Base-by-base conservation (phyloP, 2,329 filamentous ascomycete genomes). In the Onygenales sp. region DNA sequence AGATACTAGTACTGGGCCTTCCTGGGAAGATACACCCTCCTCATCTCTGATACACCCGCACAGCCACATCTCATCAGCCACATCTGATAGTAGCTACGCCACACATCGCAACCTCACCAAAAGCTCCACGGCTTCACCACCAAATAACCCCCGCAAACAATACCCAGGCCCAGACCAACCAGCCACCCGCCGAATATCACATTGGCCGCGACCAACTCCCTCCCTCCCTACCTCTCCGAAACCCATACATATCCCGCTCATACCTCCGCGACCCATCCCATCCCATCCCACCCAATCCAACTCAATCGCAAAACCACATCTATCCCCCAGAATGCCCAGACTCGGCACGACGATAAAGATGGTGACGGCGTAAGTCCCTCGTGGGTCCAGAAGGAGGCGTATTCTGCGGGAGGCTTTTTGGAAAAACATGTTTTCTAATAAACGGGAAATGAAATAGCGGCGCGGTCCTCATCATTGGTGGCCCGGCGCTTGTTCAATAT, bases 401-500 rank as follows among this genome's bases (percentile, higher is more conserved):
- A 27, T 27, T 27, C 1, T 27, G 21, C 21, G 21, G 21, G 21
- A 27, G 21, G 21, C 17, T 31, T 14, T 38, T 47, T 45, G 9
- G 55, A 57, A 58, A 41, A 8, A n/a, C 10, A 46, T 27, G 3
- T 38, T 21, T 9, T 14, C 35, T 58, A 50, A 56, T 48, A 50
- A 45, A 53, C 47, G 46, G 43, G 31, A 17, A 21, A 38, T 39
- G 48, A 27, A 52, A 58, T 63, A 96, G 91, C 55, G 88, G 87
- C 61, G 78, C 76, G 43, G 71, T 78, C 46, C 77, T 93, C 62
- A 85, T 83, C 64, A 78, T 96, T 55, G 93, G 93, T 51, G 93
- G 93, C 3, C 93, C 93, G 27, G 85, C 86, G 13, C 75, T 97
- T 51, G 86, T 92, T 43, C 81, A 85, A 72, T 95, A 84, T 43